Base-by-base conservation (phyloP, 2,329 filamentous ascomycete species). In the Exophiala bonariae region DNA sequence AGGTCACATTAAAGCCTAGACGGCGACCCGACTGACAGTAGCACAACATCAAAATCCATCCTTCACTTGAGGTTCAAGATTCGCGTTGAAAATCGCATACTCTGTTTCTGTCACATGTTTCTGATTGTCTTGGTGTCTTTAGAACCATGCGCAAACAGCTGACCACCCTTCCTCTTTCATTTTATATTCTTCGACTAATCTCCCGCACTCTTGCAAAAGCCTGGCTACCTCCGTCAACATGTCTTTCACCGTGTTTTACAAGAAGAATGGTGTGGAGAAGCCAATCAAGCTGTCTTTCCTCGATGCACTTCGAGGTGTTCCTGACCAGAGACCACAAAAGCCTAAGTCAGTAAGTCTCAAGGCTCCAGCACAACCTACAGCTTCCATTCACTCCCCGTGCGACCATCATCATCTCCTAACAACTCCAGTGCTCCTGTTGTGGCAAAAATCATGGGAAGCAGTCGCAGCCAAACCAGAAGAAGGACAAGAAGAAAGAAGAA, bases 211-310 rank as follows among this genome's bases (percentile, higher is more conserved):
- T 23, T 33, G 8, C 23, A 26, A 11, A 18, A 31, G 6, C 16
- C 23, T 26, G 23, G 23, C 32, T 10, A n/a, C 11, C 14, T n/a
- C 8, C 11, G 34, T 20, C 35, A 44, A 36, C 16, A 59, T 60
- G 57, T 56, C 54, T 34, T 49, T 60, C 42, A 58, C 56, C 10
- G 10, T 57, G 18, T 44, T 40, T 28, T 46, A 52, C 23, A 37
- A 31, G 14, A 54, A 49, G 33, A 50, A 59, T 31, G 57, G 57
- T 28, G 51, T 46, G 13, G 30, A 40, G 18, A 39, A 30, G 10
- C 55, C 55, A 5, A 50, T 58, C 49, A 54, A 53, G 30, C 28
- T 59, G 41, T 56, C 55, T 9, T 54, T 59, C 43, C 55, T 52
- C 34, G 57, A 59, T 19, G 55, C 55, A 18, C 54, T 59, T 28